Evolutionary conservation across 1,139 yeast genomes (phyloP).

Genomic region (Pneumocystis wakefieldiae): DNA sequence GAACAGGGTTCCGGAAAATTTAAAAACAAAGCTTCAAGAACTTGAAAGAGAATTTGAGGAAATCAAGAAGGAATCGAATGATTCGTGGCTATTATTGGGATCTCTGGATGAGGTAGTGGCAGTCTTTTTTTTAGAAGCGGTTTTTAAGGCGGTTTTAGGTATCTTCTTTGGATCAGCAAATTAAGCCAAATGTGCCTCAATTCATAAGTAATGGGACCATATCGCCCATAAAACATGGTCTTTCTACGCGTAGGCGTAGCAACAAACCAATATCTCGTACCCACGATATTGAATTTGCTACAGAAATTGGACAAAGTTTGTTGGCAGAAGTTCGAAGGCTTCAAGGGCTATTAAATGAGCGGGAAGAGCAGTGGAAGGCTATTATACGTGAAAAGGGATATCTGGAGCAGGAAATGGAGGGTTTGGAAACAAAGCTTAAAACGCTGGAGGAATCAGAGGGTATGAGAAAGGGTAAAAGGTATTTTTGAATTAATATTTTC

Average conservation of each 20-base stretch:
- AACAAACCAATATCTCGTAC: conserved; percentile 1
- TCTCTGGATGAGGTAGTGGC: no score
- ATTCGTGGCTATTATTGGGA: no score
- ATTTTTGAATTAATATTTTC: background rate
- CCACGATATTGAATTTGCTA: conserved; percentile 61
- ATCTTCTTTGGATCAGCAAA: no score
- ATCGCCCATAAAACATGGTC: conserved; percentile 4
- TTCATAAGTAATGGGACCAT: background rate
- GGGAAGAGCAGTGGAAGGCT: conserved; percentile 33
- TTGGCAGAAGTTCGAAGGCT: conserved; percentile 65
- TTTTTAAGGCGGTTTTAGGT: no score
- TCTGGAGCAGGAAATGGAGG: conserved; percentile 27
- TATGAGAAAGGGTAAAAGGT: conserved; percentile 4
- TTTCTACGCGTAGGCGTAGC: conserved; percentile 16
- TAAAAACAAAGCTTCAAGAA: no score
- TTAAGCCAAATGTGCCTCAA: background rate
- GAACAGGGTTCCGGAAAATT: no score
- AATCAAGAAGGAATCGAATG: no score
- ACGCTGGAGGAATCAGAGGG: conserved; percentile 28
- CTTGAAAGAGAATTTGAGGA: no score
- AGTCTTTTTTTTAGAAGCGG: no score
- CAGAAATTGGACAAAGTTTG: conserved; percentile 67
- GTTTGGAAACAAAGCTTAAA: conserved; percentile 24
- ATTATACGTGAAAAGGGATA: conserved; percentile 33
- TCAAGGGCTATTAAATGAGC: conserved; percentile 33